Base-by-base conservation (phyloP, 257 asterid species). In the Vinca minor region DNA sequence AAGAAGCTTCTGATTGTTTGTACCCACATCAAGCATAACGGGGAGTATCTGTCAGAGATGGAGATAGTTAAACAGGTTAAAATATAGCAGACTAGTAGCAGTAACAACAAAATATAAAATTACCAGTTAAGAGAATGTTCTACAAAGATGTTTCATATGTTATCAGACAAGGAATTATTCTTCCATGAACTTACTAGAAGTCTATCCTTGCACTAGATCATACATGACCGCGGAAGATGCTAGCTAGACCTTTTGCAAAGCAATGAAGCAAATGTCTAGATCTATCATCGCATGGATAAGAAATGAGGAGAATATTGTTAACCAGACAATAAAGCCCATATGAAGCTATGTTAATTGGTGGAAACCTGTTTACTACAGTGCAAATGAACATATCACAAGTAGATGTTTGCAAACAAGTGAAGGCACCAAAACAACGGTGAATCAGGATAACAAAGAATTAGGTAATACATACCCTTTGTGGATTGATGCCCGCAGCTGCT, bases 401-500 rank as follows among this genome's bases (percentile, higher is more conserved):
- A 26, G 39, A 26, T 41, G 36, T 25, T 62, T 9, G 25, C 15
- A 14, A 34, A 13, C 73, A 31, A 62, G 20, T 17, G 29, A 18
- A 15, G 32, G 50, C 31, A 53, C 52, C 54, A 41, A n/a, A 15
- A 42, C 39, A 12, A 64, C 55, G 46, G 62, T 49, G 62, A 64
- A 53, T 35, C 20, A 32, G 4, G 12, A 49, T 26, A 47, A 36
- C 3, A 39, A 48, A 49, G 58, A 71, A 70, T 20, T 57, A 44
- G 66, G 35, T 10, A 32, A 68, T 68, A 75, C 89, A 73, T 89
- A 93, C 99, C 69, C 89, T 83, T 77, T 87, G 96, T 63, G 99
- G 99, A 75, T 93, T 87, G 85, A 93, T 93, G 73, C 99, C 99
- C 74, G 99, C 99, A 75, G 99, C 99, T 31, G 99, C 97, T 60